phyloP scores from a whole-genome alignment of 2,329 filamentous ascomycete species.

The Xylariaceae sp. region DNA sequence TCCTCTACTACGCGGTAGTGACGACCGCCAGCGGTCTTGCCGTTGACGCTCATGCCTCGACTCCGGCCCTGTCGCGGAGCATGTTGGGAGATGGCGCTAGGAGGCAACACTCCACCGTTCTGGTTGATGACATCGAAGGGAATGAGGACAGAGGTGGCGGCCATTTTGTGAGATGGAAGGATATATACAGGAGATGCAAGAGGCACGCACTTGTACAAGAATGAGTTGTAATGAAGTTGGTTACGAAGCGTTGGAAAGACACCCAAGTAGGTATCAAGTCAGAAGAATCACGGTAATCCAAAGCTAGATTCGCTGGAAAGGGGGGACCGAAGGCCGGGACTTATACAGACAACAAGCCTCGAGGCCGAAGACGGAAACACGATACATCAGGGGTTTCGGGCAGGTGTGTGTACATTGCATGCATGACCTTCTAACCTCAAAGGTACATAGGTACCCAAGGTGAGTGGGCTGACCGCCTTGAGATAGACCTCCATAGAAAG shows the following conservation, averaged over 20 bases:
- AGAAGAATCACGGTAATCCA: slow-evolving; percentile 1
- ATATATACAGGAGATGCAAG: slow-evolving; percentile 3
- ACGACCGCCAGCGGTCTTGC: slow-evolving; percentile 30
- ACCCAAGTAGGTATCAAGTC: background rate
- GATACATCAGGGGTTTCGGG: background rate
- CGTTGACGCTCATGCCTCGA: slow-evolving; percentile 33
- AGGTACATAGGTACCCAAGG: background rate
- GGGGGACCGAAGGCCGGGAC: slow-evolving; percentile 2
- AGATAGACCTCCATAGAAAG: no score
- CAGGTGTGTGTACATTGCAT: background rate
- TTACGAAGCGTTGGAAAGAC: background rate
- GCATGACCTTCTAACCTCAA: background rate
- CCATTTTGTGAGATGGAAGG: slow-evolving; percentile 21
- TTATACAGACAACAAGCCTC: slow-evolving; percentile 10
- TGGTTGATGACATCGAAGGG: slow-evolving; percentile 31
- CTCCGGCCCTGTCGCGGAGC: slow-evolving; percentile 34
- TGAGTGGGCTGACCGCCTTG: slow-evolving; percentile 11
- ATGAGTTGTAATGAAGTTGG: background rate
- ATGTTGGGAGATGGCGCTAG: slow-evolving; percentile 30
- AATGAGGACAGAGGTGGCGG: slow-evolving; percentile 30
- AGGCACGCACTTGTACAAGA: background rate
- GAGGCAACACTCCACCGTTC: slow-evolving; percentile 32
- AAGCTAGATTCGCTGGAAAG: slow-evolving; percentile 1
- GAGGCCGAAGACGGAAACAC: slow-evolving; percentile 13
- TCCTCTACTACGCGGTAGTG: slow-evolving; percentile 39